Conservation (phyloP, 2,329 filamentous ascomycete genomes). For the Fusarium brachygibbosum region DNA sequence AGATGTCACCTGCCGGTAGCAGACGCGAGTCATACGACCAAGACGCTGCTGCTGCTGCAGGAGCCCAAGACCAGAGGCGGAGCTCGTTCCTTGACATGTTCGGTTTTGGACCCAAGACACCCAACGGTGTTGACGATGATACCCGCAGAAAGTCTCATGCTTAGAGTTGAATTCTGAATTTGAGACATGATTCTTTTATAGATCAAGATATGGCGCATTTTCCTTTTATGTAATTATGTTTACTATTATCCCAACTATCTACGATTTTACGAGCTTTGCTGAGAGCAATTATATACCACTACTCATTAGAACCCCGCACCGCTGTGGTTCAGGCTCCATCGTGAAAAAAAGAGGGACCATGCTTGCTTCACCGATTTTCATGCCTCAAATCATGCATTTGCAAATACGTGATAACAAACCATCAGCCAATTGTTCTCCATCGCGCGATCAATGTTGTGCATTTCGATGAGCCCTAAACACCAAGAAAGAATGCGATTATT, state of each 20-base stretch:
- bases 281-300: constrained; percentile 5
- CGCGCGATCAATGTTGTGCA: neutral
- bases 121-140: constrained; percentile 17
- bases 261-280: constrained; percentile 6
- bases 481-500: no score
- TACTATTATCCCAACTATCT: neutral
- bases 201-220: neutral
- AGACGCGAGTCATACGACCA: constrained; percentile 32
- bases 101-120: constrained; percentile 26
- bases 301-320: neutral
- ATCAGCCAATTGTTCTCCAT: neutral
- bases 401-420: neutral
- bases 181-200: neutral
- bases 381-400: constrained; percentile 2
- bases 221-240: constrained; percentile 7
- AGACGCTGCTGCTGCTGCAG: neutral
- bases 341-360: neutral
- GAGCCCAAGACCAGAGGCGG: constrained; percentile 23
- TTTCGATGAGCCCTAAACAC: neutral
- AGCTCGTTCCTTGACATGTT: constrained; percentile 38
- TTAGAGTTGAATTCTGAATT: neutral
- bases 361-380: neutral
- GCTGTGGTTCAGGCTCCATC: neutral
- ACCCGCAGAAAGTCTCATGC: constrained; percentile 35
- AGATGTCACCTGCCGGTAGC: constrained; percentile 23